phyloP scores from a whole-genome alignment of 1,284 basidiomycete species.

The Apiotrichum mycotoxinovorans region DNA sequence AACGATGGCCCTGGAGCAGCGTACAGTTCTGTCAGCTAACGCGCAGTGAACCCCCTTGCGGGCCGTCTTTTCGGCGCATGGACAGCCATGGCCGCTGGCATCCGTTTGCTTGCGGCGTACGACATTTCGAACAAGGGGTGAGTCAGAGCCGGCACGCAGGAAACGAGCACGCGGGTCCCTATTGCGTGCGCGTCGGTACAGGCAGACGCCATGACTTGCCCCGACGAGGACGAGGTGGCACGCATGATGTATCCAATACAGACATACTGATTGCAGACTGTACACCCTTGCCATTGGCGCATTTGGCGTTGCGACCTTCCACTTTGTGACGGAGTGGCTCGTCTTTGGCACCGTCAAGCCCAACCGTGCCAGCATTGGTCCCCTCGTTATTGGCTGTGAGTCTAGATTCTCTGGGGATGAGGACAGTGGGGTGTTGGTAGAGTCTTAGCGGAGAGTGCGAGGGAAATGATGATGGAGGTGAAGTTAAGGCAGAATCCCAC shows the following conservation, averaged over 20 bases:
- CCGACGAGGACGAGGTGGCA: too few species aligned
- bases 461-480: too few species aligned
- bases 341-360: slow-evolving; percentile 75
- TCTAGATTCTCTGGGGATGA: slow-evolving; percentile 11
- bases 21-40: too few species aligned
- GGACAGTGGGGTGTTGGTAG: not conserved
- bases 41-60: slow-evolving; percentile 74
- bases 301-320: slow-evolving; percentile 83
- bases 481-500: too few species aligned
- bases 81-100: slow-evolving; percentile 76
- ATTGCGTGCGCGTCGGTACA: too few species aligned
- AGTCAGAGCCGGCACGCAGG: slow-evolving; percentile 32
- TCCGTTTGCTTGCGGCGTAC: slow-evolving; percentile 81
- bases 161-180: not conserved
- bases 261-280: slow-evolving; percentile 57
- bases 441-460: too few species aligned
- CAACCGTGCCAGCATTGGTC: slow-evolving; percentile 64
- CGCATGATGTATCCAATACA: too few species aligned
- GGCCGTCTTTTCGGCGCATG: slow-evolving; percentile 83
- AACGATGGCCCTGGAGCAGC: too few species aligned
- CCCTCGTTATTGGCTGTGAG: slow-evolving; percentile 84
- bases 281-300: slow-evolving; percentile 85
- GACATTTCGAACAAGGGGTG: slow-evolving; percentile 75
- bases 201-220: too few species aligned
- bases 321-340: slow-evolving; percentile 81